Conservation (phyloP, 2,329 filamentous ascomycete species). For the Coniochaeta ligniaria region DNA sequence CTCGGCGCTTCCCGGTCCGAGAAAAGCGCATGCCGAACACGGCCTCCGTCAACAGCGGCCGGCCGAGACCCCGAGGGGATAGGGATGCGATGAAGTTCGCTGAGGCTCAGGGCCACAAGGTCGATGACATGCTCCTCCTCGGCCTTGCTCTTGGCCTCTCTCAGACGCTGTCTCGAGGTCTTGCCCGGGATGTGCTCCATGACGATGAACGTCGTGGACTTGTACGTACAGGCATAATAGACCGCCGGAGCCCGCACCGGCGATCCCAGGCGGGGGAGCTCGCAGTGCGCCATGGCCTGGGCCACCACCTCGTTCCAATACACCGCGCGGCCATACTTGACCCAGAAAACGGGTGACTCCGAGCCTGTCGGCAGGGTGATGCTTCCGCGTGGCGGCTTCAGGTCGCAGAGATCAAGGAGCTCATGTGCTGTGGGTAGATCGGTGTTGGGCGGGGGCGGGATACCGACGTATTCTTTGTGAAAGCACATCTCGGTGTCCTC, state of each 20-base stretch:
- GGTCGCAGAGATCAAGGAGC: neutral
- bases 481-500: neutral
- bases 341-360: neutral
- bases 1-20: slow-evolving; percentile 3
- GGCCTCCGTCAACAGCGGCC: neutral
- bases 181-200: slow-evolving; percentile 6
- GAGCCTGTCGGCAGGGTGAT: neutral
- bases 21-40: slow-evolving; percentile 3
- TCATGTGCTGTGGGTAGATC: neutral
- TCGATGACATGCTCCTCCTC: slow-evolving; percentile 6
- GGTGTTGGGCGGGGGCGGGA: neutral
- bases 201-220: slow-evolving; percentile 1
- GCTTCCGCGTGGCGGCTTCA: neutral
- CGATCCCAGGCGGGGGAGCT: neutral
- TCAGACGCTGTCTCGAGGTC: slow-evolving; percentile 2
- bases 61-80: slow-evolving; percentile 3
- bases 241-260: neutral
- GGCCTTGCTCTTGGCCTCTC: slow-evolving; percentile 5
- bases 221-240: neutral
- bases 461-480: neutral
- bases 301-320: neutral
- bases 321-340: neutral
- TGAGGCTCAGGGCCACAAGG: slow-evolving; percentile 8
- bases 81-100: slow-evolving; percentile 12
- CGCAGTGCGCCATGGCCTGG: neutral